Percentiles rank a stretch among this genome's conserved stretches.
phyloP scores from a whole-genome alignment of 2,329 filamentous ascomycete genomes.

The Ophiostoma angusticollis region DNA sequence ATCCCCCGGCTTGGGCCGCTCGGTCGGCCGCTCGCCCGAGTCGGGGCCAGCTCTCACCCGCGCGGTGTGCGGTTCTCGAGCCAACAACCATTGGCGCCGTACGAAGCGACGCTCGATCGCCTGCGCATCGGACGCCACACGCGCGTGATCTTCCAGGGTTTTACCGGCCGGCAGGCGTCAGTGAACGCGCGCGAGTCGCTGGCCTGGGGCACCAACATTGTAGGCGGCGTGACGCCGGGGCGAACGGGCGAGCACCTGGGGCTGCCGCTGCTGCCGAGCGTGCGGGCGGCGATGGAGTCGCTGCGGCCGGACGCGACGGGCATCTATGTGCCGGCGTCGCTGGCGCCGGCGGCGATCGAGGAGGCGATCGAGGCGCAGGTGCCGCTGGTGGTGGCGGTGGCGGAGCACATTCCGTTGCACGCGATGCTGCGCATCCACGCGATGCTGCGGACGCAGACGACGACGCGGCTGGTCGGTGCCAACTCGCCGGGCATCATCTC shows the following conservation, averaged over 20 bases:
- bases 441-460: constrained; percentile 57
- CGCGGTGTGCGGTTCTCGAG: neutral
- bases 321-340: constrained; percentile 66
- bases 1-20: too few species aligned
- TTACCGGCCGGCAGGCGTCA: constrained; percentile 45
- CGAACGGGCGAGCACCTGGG: constrained; percentile 42
- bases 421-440: constrained; percentile 61
- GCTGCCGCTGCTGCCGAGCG: constrained; percentile 56
- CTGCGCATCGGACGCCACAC: constrained; percentile 28
- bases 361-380: constrained; percentile 72
- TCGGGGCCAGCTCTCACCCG: neutral
- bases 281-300: constrained; percentile 53
- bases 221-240: constrained; percentile 64
- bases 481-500: constrained; percentile 74
- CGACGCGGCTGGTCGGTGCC: constrained; percentile 62
- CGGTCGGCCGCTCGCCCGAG: too few species aligned
- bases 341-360: constrained; percentile 60
- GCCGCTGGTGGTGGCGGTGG: constrained; percentile 64
- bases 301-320: constrained; percentile 66
- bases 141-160: constrained; percentile 30
- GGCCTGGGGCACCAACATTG: constrained; percentile 66
- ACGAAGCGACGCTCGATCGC: constrained; percentile 23
- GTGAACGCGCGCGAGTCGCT: constrained; percentile 65
- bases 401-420: constrained; percentile 67
- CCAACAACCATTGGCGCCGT: constrained; percentile 10